A percentile compares a stretch with the other conserved stretches of the same genome.
Conservation (phyloP, 805 yeast species). For the Candida boleticola region DNA sequence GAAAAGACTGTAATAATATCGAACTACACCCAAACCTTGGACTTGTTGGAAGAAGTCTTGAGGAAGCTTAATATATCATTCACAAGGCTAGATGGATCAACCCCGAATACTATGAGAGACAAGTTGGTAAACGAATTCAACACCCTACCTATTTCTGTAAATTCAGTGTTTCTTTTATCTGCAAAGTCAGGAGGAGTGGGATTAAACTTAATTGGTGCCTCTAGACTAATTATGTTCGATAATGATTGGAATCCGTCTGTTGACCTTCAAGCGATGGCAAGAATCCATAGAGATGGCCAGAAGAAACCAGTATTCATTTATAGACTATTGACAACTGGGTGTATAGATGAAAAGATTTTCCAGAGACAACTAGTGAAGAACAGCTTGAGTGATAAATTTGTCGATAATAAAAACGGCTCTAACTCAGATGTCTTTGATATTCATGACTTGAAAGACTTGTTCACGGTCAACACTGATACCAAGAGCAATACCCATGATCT, state of each 20-base stretch:
- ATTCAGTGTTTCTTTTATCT: slow-evolving; percentile 71
- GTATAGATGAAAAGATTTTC: slow-evolving; percentile 90
- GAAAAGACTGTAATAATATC: slow-evolving; percentile 88
- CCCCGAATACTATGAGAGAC: slow-evolving; percentile 65
- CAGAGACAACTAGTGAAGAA: slow-evolving; percentile 87
- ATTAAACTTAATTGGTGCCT: slow-evolving; percentile 84
- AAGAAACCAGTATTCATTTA: slow-evolving; percentile 73
- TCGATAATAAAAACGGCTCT: slow-evolving; percentile 39
- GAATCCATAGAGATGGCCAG: slow-evolving; percentile 95
- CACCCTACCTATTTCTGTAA: slow-evolving; percentile 31
- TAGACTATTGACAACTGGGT: slow-evolving; percentile 81
- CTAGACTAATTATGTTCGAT: slow-evolving; percentile 79
- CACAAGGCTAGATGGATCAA: slow-evolving; percentile 79
- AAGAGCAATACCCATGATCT: slow-evolving; percentile 75
- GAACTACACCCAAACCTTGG: slow-evolving; percentile 84
- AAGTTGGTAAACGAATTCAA: slow-evolving; percentile 70
- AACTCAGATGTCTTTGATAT: slow-evolving; percentile 67
- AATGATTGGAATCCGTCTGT: slow-evolving; percentile 97
- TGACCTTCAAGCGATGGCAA: slow-evolving; percentile 92
- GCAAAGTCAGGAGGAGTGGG: slow-evolving; percentile 96
- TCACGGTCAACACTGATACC: slow-evolving; percentile 52
- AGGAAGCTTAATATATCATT: slow-evolving; percentile 48
- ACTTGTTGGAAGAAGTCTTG: slow-evolving; percentile 62
- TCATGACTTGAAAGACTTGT: slow-evolving; percentile 71
- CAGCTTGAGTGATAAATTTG: slow-evolving; percentile 71